Evolutionary conservation across 345 rosid genomes (phyloP), one percentile per base, ranked within the genome.

Genomic region (Acer campestre): DNA sequence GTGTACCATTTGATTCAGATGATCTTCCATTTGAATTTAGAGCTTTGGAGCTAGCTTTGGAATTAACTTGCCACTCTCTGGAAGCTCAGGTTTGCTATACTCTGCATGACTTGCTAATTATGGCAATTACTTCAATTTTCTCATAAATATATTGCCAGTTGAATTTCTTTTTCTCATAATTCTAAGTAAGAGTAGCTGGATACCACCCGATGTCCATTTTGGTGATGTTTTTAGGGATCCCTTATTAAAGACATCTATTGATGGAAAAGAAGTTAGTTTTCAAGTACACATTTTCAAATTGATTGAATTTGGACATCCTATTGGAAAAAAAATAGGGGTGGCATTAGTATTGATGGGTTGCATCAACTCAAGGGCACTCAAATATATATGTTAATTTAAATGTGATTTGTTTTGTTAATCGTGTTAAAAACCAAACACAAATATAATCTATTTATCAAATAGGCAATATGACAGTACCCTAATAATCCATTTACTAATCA

Each of bases 11-110:
- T 85, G 76, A 79, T 86, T 75, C 92, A 96, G 99, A 96, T 88
- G 97, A 96, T 87, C 86, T 96, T 75, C 99, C 98, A 25, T 96
- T 96, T 84, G 98, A 96, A 71, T 93, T 96, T 80, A 91, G 87
- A 84, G 97, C 99, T 31, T 85, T 96, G 80, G 99, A 96, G 83
- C 75, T 96, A 85, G 97, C 97, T 79, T 86, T 96, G 89, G 99
- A 96, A 66, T 55, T 93, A 67, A 88, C 97, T 70, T 96, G 98
- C 91, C 85, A 83, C 86, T 89, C 95, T 74, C 90, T 96, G 84
- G 97, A 92, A 88, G 85, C 90, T 63, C 96, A 94, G 97, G 98
- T 94, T 81, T 81, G 84, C 78, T 53, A 17, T 51, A 77, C 18
- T 77, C 75, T 70, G 46, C 40, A 61, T 68, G 23, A 58, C 48